A percentile compares a stretch with the other conserved stretches of the same genome.
These are phyloP conservation scores for Acanthamoeba healyi DNA, from an alignment of 208 protist genomes.

Conservation along the genomic window DNA sequence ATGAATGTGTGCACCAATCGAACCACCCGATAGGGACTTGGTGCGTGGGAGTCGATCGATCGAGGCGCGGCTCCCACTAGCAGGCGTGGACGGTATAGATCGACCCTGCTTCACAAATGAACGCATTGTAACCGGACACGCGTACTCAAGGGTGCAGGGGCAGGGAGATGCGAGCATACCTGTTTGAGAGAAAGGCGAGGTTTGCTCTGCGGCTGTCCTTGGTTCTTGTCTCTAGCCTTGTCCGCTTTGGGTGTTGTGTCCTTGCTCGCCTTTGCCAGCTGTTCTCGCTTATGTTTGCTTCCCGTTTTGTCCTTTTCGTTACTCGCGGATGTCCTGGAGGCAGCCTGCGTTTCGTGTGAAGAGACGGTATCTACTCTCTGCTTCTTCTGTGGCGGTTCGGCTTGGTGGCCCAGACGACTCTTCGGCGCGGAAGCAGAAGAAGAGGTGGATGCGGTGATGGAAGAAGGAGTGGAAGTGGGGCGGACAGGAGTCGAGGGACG, in stretches of 20 bases:
- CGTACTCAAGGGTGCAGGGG: no score
- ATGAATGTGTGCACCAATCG: neutral
- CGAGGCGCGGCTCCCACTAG: neutral
- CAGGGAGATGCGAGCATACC: no score
- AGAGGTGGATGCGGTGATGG: neutral
- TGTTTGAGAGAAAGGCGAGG: neutral
- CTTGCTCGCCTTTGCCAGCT: neutral
- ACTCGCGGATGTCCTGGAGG: neutral
- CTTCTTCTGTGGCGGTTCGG: no score
- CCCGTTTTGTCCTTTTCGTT: constrained; percentile 30
- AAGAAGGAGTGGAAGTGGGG: neutral
- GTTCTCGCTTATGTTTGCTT: neutral
- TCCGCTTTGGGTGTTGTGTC: neutral
- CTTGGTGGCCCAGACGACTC: neutral
- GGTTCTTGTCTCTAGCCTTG: neutral
- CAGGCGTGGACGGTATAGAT: neutral
- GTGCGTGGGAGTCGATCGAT: neutral
- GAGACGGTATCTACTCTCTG: no score
- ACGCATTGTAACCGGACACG: no score
- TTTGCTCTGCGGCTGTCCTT: neutral
- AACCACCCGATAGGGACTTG: neutral
- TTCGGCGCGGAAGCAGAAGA: neutral
- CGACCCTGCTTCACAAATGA: neutral
- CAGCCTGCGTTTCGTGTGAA: neutral
- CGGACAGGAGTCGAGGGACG: neutral